Conservation (phyloP, 108 stramenopile genomes). For the Nitzschia sp. region DNA sequence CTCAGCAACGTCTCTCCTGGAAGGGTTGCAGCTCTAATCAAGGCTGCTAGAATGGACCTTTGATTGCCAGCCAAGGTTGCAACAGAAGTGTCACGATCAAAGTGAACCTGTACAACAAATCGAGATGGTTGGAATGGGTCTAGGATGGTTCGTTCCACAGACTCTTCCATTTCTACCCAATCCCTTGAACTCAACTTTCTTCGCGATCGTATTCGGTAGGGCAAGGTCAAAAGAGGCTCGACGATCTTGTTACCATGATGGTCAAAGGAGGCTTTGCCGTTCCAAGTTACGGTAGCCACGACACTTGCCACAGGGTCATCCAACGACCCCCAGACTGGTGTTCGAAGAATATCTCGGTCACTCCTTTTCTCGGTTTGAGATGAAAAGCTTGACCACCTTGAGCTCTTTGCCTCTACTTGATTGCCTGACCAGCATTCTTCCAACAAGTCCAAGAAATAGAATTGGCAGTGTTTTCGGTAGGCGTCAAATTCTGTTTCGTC, state of each 20-base stretch:
- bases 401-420: constrained; percentile 28
- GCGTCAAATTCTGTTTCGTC: constrained; percentile 25
- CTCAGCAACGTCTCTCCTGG: constrained; percentile 60
- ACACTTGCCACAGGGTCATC: constrained; percentile 68
- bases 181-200: constrained; percentile 46
- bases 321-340: constrained; percentile 70
- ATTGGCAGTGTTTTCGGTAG: constrained; percentile 52
- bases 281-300: constrained; percentile 66
- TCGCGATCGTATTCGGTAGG: constrained; percentile 64
- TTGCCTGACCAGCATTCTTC: constrained; percentile 58
- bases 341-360: background rate
- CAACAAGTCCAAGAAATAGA: constrained; percentile 42
- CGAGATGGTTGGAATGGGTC: constrained; percentile 57
- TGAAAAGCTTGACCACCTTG: background rate
- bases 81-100: constrained; percentile 58
- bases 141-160: constrained; percentile 60
- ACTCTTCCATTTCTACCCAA: constrained; percentile 70
- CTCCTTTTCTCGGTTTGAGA: background rate
- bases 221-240: constrained; percentile 58
- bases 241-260: background rate
- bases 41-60: constrained; percentile 69
- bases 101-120: constrained; percentile 59
- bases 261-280: constrained; percentile 24
- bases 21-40: constrained; percentile 70
- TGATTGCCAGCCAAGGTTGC: constrained; percentile 68